These are phyloP conservation scores for Schoenoplectus tabernaemontani DNA, from an alignment of 202 grass and related monocot species.

Conservation along the genomic window DNA sequence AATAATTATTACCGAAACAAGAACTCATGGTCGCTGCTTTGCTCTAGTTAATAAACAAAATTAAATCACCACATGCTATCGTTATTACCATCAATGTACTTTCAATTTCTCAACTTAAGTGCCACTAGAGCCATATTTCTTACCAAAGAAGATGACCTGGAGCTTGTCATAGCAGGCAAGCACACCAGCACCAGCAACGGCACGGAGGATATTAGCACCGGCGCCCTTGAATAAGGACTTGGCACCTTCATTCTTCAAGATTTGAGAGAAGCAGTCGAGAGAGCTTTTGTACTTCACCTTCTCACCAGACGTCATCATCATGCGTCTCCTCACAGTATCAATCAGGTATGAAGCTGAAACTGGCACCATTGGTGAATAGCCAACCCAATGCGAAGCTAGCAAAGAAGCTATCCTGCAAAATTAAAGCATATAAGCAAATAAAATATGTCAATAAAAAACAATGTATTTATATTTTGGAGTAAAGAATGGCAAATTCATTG, in stretches of 20 bases:
- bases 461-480: not conserved
- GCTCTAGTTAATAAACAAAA: conserved; percentile 11
- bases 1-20: too few relatives aligned
- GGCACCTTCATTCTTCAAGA: conserved; percentile 60
- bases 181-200: conserved; percentile 78
- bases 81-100: not conserved
- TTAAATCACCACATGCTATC: not conserved
- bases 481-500: not conserved
- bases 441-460: not conserved
- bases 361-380: conserved; percentile 69
- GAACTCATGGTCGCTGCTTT: too few relatives aligned
- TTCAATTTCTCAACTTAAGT: conserved; percentile 20
- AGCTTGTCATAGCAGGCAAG: conserved; percentile 69
- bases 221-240: conserved; percentile 89
- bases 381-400: conserved; percentile 67
- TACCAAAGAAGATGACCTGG: conserved; percentile 79
- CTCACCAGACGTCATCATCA: conserved; percentile 94
- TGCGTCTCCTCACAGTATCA: conserved; percentile 74
- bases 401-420: conserved; percentile 77
- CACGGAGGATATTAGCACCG: conserved; percentile 83
- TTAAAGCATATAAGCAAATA: too few relatives aligned
- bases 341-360: conserved; percentile 79
- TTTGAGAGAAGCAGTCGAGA: conserved; percentile 58
- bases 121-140: conserved; percentile 62
- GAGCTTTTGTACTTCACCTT: conserved; percentile 86